These are phyloP conservation scores for Plasmopara viticola DNA, from an alignment of 352 stramenopile species.

Conservation along the genomic window DNA sequence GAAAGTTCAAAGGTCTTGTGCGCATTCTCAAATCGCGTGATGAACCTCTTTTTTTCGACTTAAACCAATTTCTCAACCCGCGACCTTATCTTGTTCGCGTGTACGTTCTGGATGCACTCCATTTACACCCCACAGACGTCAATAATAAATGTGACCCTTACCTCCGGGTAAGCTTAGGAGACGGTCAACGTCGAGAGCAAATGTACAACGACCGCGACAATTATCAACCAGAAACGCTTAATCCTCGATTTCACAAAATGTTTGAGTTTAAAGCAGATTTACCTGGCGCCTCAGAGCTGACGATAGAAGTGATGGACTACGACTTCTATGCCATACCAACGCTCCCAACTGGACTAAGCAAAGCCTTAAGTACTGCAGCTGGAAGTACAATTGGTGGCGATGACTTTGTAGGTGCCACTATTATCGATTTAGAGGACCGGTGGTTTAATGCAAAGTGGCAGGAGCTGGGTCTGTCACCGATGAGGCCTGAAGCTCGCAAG, in stretches of 20 bases:
- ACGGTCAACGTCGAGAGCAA: conserved; percentile 52
- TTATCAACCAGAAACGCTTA: conserved; percentile 62
- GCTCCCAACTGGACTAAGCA: conserved; percentile 45
- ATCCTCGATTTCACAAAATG: conserved; percentile 87
- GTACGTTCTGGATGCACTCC: conserved; percentile 79
- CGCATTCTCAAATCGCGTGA: conserved; percentile 68
- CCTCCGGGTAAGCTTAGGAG: conserved; percentile 72
- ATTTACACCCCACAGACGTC: conserved; percentile 75
- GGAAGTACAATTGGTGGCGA: conserved; percentile 56
- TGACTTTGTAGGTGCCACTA: conserved; percentile 88
- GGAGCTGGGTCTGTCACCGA: conserved; percentile 37
- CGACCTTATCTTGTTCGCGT: conserved; percentile 79
- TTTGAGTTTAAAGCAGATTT: conserved; percentile 88
- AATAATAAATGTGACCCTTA: conserved; percentile 86
- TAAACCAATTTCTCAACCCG: conserved; percentile 68
- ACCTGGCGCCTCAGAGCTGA: conserved; percentile 64
- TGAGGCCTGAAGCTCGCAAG: conserved; percentile 39
- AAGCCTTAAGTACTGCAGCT: conserved; percentile 36
- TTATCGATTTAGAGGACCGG: conserved; percentile 90
- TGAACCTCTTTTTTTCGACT: conserved; percentile 64
- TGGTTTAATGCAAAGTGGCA: conserved; percentile 89
- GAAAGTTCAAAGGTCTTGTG: conserved; percentile 87
- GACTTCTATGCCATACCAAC: conserved; percentile 63
- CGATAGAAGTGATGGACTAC: conserved; percentile 64
- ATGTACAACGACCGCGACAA: conserved; percentile 80